phyloP scores from a whole-genome alignment of 805 yeast genomes.

The Sugiyamaella boreocaroliniensis region DNA sequence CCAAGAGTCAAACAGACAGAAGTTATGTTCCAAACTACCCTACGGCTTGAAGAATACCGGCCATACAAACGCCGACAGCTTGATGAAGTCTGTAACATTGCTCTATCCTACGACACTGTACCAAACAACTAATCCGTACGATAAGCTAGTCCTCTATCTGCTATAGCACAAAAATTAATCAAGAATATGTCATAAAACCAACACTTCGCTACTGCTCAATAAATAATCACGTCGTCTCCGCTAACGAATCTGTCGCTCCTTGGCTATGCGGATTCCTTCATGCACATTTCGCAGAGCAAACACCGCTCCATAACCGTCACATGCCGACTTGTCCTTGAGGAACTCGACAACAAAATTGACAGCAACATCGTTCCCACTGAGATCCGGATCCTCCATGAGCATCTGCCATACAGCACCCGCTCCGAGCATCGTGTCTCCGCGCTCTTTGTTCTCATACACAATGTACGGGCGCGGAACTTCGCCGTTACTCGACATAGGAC shows the following conservation, averaged over 20 bases:
- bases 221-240: not conserved
- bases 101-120: too few species aligned
- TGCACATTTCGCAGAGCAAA: slow-evolving; percentile 20
- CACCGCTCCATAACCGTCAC: slow-evolving; percentile 67
- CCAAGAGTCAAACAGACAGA: too few species aligned
- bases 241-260: not conserved
- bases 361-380: slow-evolving; percentile 39
- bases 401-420: slow-evolving; percentile 83
- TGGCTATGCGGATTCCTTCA: slow-evolving; percentile 18
- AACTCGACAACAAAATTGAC: slow-evolving; percentile 50
- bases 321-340: slow-evolving; percentile 61
- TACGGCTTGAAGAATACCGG: too few species aligned
- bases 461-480: slow-evolving; percentile 13
- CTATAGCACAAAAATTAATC: too few species aligned
- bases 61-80: too few species aligned
- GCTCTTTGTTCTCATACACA: slow-evolving; percentile 19
- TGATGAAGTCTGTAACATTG: too few species aligned
- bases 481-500: slow-evolving; percentile 13
- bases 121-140: too few species aligned
- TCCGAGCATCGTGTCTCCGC: slow-evolving; percentile 50
- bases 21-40: too few species aligned
- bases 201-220: not conserved
- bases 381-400: slow-evolving; percentile 40
- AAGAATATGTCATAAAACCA: too few species aligned
- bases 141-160: too few species aligned